Evolutionary conservation across 305 asterid genomes (phyloP).

Genomic region (Solanum hybrid): DNA sequence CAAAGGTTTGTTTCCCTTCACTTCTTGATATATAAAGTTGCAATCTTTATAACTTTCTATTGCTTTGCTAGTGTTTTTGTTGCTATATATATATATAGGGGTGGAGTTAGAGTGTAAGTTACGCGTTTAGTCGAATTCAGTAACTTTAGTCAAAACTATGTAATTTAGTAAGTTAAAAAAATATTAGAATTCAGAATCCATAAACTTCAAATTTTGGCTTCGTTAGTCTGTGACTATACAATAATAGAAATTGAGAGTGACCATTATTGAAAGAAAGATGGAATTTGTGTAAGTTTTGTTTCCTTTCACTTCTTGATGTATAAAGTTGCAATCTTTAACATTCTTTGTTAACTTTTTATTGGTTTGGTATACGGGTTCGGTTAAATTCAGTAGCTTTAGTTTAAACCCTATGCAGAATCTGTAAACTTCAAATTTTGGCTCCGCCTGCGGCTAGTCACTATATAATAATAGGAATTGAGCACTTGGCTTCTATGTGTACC

Average conservation of each 20-base stretch:
- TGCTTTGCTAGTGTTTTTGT: background rate
- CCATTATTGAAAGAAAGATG: background rate
- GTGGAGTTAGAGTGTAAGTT: background rate
- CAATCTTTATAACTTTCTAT: background rate
- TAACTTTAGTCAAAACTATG: background rate
- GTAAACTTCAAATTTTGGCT: background rate
- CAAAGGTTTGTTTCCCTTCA: background rate
- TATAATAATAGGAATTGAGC: conserved; percentile 11
- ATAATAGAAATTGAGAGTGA: background rate
- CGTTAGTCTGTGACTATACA: background rate
- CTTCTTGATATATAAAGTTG: background rate
- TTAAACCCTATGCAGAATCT: background rate
- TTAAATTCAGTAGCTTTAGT: background rate
- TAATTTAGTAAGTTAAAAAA: background rate
- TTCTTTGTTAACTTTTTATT: background rate
- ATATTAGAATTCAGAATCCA: background rate
- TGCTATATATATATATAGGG: background rate
- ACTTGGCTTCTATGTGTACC: conserved; percentile 34
- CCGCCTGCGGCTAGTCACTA: background rate
- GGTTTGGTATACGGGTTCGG: background rate
- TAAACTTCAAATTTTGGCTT: background rate
- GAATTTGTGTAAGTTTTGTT: background rate
- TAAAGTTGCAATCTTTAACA: background rate
- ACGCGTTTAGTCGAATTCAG: background rate
- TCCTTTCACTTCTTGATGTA: background rate